Percentiles rank a stretch among this genome's conserved stretches.
Evolutionary conservation across 2,329 filamentous ascomycete species (phyloP).

Genomic region (Diaporthe vexans): DNA sequence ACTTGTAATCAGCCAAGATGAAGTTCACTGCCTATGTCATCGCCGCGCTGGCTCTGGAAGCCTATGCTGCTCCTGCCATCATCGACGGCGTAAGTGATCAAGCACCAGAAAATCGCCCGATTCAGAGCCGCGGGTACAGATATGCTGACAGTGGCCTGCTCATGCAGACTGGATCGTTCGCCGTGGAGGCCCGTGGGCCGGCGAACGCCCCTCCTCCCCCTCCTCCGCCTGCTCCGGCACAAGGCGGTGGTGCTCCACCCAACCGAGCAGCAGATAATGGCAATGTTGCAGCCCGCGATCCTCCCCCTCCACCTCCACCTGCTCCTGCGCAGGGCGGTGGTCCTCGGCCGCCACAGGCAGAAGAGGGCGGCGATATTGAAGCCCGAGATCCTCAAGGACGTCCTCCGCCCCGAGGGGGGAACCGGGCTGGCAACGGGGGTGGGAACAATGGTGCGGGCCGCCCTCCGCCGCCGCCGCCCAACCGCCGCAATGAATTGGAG

Average conservation of each 20-base stretch:
- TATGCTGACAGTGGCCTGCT: background rate
- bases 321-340: conserved; percentile 7
- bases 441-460: background rate
- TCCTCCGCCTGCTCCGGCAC: no score
- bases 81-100: conserved; percentile 2
- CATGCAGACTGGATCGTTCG: background rate
- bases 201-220: background rate
- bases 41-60: conserved; percentile 3
- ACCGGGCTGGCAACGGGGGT: background rate
- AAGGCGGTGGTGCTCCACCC: no score
- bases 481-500: conserved; percentile 5
- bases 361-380: background rate
- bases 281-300: no score
- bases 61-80: conserved; percentile 4
- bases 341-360: background rate
- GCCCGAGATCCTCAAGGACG: background rate
- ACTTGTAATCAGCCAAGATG: conserved; percentile 18
- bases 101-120: background rate
- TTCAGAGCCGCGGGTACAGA: background rate
- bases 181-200: background rate
- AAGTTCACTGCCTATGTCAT: background rate
- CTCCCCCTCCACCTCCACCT: background rate
- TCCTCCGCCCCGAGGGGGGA: background rate
- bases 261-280: no score
- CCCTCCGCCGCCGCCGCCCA: conserved; percentile 10